Evolutionary conservation across 2,329 filamentous ascomycete genomes (phyloP), one percentile per base, ranked within the genome.

Genomic region (Nigrospora osmanthi): DNA sequence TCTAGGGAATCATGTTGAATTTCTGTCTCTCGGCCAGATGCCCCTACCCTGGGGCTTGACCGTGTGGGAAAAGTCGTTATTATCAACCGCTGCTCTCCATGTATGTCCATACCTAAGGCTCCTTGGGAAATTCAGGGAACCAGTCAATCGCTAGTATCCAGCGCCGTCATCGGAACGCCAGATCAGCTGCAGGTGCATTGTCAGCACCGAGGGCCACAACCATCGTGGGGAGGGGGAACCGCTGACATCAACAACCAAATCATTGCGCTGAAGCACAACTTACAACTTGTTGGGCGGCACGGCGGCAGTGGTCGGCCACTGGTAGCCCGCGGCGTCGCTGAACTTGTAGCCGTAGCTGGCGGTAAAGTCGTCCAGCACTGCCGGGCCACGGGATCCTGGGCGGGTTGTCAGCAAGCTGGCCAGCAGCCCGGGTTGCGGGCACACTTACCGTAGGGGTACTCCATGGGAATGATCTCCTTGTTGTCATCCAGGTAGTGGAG

Each of bases 401-500:
- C 32, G 15, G n/a, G 34, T 34, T 40, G 43, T 63, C 46, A 60
- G 58, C 56, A 6, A 17, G 52, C 36, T 42, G 12, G 35, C 33
- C n/a, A 31, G 31, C 28, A 16, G 19, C 11, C 23, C n/a, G 16
- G 16, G 17, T 10, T 11, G 14, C 23, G 23, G 13, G 15, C 13
- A 17, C 17, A 67, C 86, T 72, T 72, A 96, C 93, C 93, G 64
- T 98, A 98, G 54, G 94, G 91, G 72, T 98, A 98, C 63, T 96
- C 91, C 93, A 98, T 98, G 23, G 93, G 93, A 49, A 95, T 87
- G 54, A 98, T 97, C 72, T 98, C 93, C 78, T 95, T 95, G 78
- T 97, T 96, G 64, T 96, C 89, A 54, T 98, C 94, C 12, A 98
- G 81, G 71, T 98, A 98, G 75, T 98, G 91, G 52, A 98, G 78